phyloP scores from a whole-genome alignment of 495 filamentous ascomycete species.

The Arthonia radiata region DNA sequence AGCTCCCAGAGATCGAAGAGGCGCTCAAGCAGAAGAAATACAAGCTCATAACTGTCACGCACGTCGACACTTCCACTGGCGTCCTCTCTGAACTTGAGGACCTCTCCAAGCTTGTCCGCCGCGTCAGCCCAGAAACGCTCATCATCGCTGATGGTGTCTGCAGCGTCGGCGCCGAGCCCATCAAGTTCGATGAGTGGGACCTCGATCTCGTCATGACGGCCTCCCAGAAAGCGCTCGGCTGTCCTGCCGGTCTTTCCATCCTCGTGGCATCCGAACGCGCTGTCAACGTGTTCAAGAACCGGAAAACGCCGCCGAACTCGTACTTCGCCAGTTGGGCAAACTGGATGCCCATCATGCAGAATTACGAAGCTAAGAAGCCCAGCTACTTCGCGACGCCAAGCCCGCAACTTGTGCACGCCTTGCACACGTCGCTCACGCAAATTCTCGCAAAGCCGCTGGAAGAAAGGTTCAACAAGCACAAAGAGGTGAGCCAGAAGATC shows the following conservation, averaged over 20 bases:
- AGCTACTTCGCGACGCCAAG: constrained; percentile 95
- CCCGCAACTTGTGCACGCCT: constrained; percentile 78
- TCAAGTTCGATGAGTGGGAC: constrained; percentile 83
- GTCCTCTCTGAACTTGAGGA: constrained; percentile 76
- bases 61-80: constrained; percentile 92
- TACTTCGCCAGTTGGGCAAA: constrained; percentile 95
- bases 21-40: constrained; percentile 72
- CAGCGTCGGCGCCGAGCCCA: constrained; percentile 87
- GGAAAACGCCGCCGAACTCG: constrained; percentile 52
- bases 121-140: constrained; percentile 71
- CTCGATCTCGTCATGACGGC: constrained; percentile 85
- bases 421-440: constrained; percentile 78
- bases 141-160: constrained; percentile 89
- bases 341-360: constrained; percentile 96
- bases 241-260: constrained; percentile 79
- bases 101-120: constrained; percentile 55
- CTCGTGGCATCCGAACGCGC: constrained; percentile 76
- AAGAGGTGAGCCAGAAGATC: constrained; percentile 47
- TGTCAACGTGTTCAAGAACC: constrained; percentile 52
- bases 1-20: constrained; percentile 62
- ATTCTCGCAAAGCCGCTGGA: constrained; percentile 55
- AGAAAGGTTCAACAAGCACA: constrained; percentile 60
- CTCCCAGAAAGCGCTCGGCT: constrained; percentile 88
- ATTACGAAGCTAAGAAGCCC: constrained; percentile 90
- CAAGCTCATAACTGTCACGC: constrained; percentile 80